Conservation (phyloP, 148 eudicot genomes). For the Spergularia bocconei region DNA sequence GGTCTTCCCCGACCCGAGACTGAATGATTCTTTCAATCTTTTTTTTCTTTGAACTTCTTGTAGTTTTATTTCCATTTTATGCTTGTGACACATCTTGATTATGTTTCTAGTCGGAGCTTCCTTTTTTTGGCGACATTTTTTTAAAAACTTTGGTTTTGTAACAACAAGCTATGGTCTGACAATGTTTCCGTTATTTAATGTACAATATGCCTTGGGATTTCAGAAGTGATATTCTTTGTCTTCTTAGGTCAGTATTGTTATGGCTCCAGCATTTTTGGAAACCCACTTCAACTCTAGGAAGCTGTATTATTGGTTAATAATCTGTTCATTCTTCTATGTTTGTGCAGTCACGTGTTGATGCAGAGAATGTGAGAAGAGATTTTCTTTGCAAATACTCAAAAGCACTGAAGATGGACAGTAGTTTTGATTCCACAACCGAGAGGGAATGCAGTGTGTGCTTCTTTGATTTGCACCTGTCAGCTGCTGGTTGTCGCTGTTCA, state of each 20-base stretch:
- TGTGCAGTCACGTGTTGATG: slow-evolving; percentile 73
- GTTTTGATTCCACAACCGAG: slow-evolving; percentile 78
- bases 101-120: neutral
- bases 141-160: too few species aligned
- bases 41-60: neutral
- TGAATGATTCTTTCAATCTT: too few species aligned
- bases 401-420: slow-evolving; percentile 75
- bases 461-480: slow-evolving; percentile 92
- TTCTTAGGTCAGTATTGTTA: neutral
- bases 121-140: too few species aligned
- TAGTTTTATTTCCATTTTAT: neutral
- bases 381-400: slow-evolving; percentile 71
- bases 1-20: neutral
- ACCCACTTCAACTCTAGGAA: neutral
- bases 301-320: neutral
- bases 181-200: too few species aligned
- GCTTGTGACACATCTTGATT: neutral
- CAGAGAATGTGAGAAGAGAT: slow-evolving; percentile 76
- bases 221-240: neutral
- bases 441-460: slow-evolving; percentile 92
- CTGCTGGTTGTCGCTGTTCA: slow-evolving; percentile 89
- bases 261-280: neutral
- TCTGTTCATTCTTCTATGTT: slow-evolving; percentile 13
- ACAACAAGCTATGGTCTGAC: too few species aligned
- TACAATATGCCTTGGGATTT: neutral